Evolutionary conservation across 352 stramenopile genomes (phyloP).

Genomic region (Globisporangium spinosum): DNA sequence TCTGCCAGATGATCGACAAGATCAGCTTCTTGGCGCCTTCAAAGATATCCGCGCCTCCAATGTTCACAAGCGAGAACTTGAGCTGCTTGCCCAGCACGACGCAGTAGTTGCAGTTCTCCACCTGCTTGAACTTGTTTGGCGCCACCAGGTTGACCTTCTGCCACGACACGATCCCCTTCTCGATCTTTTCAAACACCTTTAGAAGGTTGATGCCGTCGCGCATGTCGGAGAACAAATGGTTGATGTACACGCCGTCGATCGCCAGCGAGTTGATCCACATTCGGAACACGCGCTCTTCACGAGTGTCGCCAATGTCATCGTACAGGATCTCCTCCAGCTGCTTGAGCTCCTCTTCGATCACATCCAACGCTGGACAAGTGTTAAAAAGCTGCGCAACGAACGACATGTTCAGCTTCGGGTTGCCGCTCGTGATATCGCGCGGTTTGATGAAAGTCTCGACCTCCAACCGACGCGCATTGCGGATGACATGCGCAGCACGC

Average conservation of each 20-base stretch:
- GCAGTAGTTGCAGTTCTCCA: constrained; percentile 90
- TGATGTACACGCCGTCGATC: constrained; percentile 86
- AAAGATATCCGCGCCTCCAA: constrained; percentile 90
- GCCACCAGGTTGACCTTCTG: constrained; percentile 86
- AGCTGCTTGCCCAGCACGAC: constrained; percentile 86
- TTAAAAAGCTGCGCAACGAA: constrained; percentile 92
- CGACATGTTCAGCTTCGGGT: constrained; percentile 91
- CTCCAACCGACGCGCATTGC: constrained; percentile 75
- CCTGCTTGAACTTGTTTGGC: constrained; percentile 90
- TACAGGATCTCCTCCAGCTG: constrained; percentile 86
- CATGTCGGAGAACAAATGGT: constrained; percentile 90
- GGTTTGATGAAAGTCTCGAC: constrained; percentile 92
- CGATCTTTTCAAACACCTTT: constrained; percentile 87
- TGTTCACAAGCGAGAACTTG: constrained; percentile 89
- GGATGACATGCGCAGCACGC: constrained; percentile 75
- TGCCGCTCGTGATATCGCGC: constrained; percentile 89
- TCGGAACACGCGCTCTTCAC: constrained; percentile 86
- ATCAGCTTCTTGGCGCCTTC: constrained; percentile 93
- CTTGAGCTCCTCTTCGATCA: constrained; percentile 82
- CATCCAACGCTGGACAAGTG: constrained; percentile 82
- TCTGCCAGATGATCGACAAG: constrained; percentile 92
- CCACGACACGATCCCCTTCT: constrained; percentile 87
- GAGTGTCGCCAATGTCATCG: constrained; percentile 83
- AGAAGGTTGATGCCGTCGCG: constrained; percentile 87
- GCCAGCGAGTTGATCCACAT: constrained; percentile 93